Conservation (phyloP, 805 yeast genomes). For the Candida railenensis region DNA sequence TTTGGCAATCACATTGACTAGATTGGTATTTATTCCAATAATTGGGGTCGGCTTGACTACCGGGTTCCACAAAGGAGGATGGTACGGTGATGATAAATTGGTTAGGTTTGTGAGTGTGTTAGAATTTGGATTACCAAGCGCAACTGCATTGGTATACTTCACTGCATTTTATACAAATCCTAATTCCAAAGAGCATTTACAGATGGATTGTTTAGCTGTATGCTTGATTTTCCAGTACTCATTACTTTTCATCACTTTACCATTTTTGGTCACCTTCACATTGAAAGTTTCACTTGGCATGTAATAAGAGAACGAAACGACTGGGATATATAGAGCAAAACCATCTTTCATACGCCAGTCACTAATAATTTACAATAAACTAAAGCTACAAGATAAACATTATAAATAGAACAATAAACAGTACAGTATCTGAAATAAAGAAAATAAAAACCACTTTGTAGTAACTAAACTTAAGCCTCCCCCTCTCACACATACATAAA, state of each 20-base stretch:
- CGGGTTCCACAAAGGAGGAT: conserved; percentile 58
- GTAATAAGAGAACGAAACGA: no score
- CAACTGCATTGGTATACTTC: conserved; percentile 83
- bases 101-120: conserved; percentile 72
- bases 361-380: no score
- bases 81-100: conserved; percentile 61
- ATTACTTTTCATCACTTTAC: conserved; percentile 63
- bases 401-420: no score
- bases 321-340: no score
- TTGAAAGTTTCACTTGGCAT: conserved; percentile 48
- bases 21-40: conserved; percentile 73
- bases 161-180: conserved; percentile 87
- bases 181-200: conserved; percentile 46
- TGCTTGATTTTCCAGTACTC: conserved; percentile 74
- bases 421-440: no score
- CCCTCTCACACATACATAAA: no score
- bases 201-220: conserved; percentile 85
- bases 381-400: no score
- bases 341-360: no score
- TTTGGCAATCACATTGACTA: conserved; percentile 49
- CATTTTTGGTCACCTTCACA: conserved; percentile 72
- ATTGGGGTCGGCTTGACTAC: conserved; percentile 64
- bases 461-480: no score
- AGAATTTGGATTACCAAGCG: conserved; percentile 79
- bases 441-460: no score